Conservation (phyloP, 805 yeast genomes). For the Clavispora phyllophila region DNA sequence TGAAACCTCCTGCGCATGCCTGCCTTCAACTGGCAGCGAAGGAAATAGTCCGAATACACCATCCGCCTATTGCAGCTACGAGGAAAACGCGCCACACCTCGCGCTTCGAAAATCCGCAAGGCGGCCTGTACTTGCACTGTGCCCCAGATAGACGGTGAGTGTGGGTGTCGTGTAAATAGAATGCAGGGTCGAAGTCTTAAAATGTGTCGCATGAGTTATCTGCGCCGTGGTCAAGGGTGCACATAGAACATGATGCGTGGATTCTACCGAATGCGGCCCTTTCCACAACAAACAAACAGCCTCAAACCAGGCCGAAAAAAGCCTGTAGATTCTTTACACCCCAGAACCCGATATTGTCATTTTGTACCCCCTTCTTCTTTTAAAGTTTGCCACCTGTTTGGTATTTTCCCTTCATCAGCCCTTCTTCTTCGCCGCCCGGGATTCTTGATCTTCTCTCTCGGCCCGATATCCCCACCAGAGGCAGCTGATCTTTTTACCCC, state of each 20-base stretch:
- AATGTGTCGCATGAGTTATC: background rate
- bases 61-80: too few species aligned
- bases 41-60: too few species aligned
- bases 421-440: background rate
- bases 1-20: background rate
- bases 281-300: constrained; percentile 1
- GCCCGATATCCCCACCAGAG: background rate
- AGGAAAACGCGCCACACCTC: too few species aligned
- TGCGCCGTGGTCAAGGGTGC: background rate
- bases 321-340: background rate
- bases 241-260: background rate
- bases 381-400: background rate
- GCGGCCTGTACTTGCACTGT: too few species aligned
- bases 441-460: background rate
- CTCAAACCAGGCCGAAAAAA: background rate
- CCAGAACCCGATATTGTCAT: background rate
- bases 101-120: too few species aligned
- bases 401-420: background rate
- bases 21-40: too few species aligned
- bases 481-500: background rate
- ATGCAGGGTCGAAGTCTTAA: background rate
- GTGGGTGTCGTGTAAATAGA: background rate
- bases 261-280: background rate
- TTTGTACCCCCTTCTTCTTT: background rate
- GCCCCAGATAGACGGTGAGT: background rate